Base-by-base conservation (phyloP, 1,284 basidiomycete species). In the Sutorius eximius region DNA sequence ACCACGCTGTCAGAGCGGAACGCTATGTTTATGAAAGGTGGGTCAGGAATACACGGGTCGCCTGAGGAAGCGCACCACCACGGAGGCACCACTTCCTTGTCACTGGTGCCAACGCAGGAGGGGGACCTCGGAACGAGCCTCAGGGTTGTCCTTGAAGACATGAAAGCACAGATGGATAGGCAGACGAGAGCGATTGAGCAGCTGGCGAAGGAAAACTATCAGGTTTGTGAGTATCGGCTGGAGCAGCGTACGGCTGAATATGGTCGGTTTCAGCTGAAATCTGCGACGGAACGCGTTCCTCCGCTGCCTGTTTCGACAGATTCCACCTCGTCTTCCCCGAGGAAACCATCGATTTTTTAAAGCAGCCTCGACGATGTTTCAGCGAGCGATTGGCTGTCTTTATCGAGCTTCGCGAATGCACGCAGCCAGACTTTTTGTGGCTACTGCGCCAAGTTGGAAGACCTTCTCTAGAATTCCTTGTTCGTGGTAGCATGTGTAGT, bases 81-180 rank as follows among this genome's bases (percentile, higher is more conserved):
- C 45, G 50, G 48, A 34, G 43, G 54, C 29, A 41, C 61, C 16
- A 46, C 55, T 48, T 55, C 61, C 22, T 43, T 55, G 42, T 49
- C 64, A 30, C 43, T 59, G 8, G 57, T 54, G 20, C 56, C 58
- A 22, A 53, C 62, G 11, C 64, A 58, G 32, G 64, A 70, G 33
- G 60, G 43, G 32, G 60, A 56, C 24, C 51, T 66, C 18, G 70
- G 66, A 22, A 52, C 43, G 41, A 63, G 61, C 38, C 40, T 72
- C 36, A 69, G 54, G 42, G 53, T 57, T 49, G 57, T 64, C 40
- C 65, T 74, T 20, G 68, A 68, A 53, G 63, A 59, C 32, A 66
- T 71, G 68, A 72, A 65, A 52, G 48, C 53, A 48, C 64, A 71
- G 40, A 73, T 71, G 68, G 61, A 69, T 41, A 61, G 63, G 49